These are phyloP conservation scores for Ustilago loliicola DNA, from an alignment of 1,284 basidiomycete genomes.

Conservation along the genomic window DNA sequence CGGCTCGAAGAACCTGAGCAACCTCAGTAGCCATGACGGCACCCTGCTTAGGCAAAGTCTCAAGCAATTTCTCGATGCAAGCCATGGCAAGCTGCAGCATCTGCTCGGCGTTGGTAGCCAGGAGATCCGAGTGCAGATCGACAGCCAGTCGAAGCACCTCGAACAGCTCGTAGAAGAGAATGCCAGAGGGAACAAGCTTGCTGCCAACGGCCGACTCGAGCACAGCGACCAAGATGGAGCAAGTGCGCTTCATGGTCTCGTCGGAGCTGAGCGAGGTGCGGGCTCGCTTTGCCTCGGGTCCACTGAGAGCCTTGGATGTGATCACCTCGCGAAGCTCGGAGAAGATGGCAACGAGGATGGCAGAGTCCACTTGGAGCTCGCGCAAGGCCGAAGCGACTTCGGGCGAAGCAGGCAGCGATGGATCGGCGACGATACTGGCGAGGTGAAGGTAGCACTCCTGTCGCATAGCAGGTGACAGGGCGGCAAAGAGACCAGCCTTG, in stretches of 20 bases:
- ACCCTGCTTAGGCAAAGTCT: conserved; percentile 71
- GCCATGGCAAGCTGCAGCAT: conserved; percentile 85
- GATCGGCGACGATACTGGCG: conserved; percentile 53
- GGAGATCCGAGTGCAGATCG: conserved; percentile 72
- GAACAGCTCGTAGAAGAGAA: conserved; percentile 81
- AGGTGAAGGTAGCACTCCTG: conserved; percentile 75
- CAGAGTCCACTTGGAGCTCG: conserved; percentile 63
- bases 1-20: conserved; percentile 57
- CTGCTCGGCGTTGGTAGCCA: conserved; percentile 83
- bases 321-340: conserved; percentile 73
- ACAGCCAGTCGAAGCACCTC: conserved; percentile 81
- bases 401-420: conserved; percentile 35
- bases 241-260: conserved; percentile 48
- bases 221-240: conserved; percentile 72
- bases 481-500: conserved; percentile 74
- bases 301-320: conserved; percentile 73
- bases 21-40: conserved; percentile 50
- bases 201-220: conserved; percentile 80
- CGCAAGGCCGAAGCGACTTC: conserved; percentile 48
- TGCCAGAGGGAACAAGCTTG: conserved; percentile 78
- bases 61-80: conserved; percentile 77
- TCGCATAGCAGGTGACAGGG: conserved; percentile 75
- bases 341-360: conserved; percentile 77
- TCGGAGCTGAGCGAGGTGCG: conserved; percentile 44
- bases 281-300: conserved; percentile 62